Conservation (phyloP, 2,329 filamentous ascomycete species). For the Fusarium sp. region DNA sequence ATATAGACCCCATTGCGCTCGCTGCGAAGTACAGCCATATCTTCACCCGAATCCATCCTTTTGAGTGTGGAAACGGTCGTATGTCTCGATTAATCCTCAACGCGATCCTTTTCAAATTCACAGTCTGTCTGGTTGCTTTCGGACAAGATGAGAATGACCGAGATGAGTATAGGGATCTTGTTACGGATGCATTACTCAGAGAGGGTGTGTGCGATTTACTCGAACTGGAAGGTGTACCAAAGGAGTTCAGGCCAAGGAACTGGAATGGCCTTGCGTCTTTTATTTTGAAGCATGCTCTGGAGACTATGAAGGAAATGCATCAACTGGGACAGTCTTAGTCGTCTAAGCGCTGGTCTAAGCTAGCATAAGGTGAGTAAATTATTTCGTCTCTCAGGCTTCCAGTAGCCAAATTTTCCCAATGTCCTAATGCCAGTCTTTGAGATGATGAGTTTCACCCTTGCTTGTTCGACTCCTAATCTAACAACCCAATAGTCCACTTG, state of each 20-base stretch:
- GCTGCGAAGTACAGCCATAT: slow-evolving; percentile 46
- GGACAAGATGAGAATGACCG: neutral
- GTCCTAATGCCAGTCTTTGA: neutral
- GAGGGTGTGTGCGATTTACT: neutral
- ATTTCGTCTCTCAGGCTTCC: neutral
- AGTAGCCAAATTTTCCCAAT: no score
- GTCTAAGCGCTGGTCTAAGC: neutral
- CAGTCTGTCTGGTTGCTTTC: neutral
- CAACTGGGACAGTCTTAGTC: neutral
- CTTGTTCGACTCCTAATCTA: neutral
- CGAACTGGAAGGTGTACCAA: neutral
- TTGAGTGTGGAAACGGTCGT: slow-evolving; percentile 53
- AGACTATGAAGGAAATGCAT: neutral
- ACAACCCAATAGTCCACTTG: slow-evolving; percentile 39
- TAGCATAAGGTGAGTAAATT: neutral
- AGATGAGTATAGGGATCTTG: neutral
- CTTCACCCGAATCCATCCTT: slow-evolving; percentile 53
- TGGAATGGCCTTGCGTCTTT: neutral
- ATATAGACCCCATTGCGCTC: slow-evolving; percentile 43
- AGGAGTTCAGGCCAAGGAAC: neutral
- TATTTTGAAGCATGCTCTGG: slow-evolving; percentile 5
- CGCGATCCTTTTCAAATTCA: slow-evolving; percentile 47
- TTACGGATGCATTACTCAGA: neutral
- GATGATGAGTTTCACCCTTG: neutral
- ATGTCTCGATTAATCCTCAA: slow-evolving; percentile 52